phyloP scores from a whole-genome alignment of 768 basidiomycete genomes.

The Auricularia auricula-judae region DNA sequence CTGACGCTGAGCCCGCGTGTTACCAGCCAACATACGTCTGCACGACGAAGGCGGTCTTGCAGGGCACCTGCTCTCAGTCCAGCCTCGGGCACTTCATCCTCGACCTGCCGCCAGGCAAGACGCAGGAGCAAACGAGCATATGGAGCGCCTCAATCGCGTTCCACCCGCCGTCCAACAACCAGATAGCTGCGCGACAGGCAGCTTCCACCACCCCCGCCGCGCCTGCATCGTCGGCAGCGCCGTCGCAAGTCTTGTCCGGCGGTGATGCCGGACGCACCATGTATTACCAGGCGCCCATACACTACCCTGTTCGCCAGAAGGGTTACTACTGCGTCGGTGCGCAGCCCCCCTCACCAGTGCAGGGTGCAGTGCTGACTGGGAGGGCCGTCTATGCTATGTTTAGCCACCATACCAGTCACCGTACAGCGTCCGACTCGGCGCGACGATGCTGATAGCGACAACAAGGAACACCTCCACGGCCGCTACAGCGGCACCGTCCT shows the following conservation, averaged over 20 bases:
- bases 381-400: background rate
- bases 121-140: constrained; percentile 66
- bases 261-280: constrained; percentile 25
- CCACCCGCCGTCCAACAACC: constrained; percentile 22
- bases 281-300: constrained; percentile 59
- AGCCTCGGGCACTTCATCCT: constrained; percentile 89
- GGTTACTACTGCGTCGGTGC: constrained; percentile 95
- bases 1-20: constrained; percentile 20
- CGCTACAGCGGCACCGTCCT: constrained; percentile 67
- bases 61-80: constrained; percentile 54
- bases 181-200: constrained; percentile 9
- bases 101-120: constrained; percentile 49
- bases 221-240: background rate
- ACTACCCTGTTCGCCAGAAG: constrained; percentile 72
- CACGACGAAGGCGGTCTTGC: constrained; percentile 65
- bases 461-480: constrained; percentile 31
- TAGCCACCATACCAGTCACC: constrained; percentile 84
- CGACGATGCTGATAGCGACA: background rate
- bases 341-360: constrained; percentile 15
- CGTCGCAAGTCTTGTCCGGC: background rate
- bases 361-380: background rate
- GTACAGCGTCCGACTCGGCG: constrained; percentile 21
- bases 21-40: constrained; percentile 85
- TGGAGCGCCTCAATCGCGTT: constrained; percentile 73
- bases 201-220: background rate